Evolutionary conservation across 805 yeast genomes (phyloP).

Genomic region (Wickerhamiella sorbophila): DNA sequence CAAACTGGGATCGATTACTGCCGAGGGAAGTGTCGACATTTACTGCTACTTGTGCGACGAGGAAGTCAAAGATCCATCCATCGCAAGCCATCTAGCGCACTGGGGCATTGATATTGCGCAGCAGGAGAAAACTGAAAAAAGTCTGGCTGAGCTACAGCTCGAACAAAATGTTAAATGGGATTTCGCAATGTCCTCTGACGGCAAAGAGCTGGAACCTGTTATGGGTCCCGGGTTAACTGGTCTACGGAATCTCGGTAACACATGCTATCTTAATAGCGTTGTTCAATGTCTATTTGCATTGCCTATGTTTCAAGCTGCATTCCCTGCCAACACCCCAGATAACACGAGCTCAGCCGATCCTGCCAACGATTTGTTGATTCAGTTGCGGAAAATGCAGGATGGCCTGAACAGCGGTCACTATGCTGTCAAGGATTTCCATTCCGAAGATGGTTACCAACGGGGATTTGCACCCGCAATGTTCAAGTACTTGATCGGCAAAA

Average conservation of each 20-base stretch:
- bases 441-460: conserved; percentile 36
- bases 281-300: conserved; percentile 51
- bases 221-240: conserved; percentile 76
- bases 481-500: conserved; percentile 60
- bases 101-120: conserved; percentile 54
- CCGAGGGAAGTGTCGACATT: conserved; percentile 60
- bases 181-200: conserved; percentile 63
- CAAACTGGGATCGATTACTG: conserved; percentile 76
- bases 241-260: conserved; percentile 76
- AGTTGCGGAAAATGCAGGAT: conserved; percentile 62
- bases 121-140: conserved; percentile 66
- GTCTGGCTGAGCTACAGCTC: conserved; percentile 73
- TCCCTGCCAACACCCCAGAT: conserved; percentile 16
- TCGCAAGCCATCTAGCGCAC: conserved; percentile 34
- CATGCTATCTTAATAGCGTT: conserved; percentile 78
- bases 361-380: conserved; percentile 52
- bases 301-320: conserved; percentile 23
- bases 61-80: conserved; percentile 62
- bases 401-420: conserved; percentile 67
- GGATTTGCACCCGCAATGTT: conserved; percentile 71
- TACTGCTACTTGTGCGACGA: conserved; percentile 85
- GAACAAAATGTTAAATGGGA: conserved; percentile 94
- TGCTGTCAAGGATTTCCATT: conserved; percentile 34
- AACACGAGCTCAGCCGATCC: conserved; percentile 33
- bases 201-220: conserved; percentile 47